Percentiles rank a stretch among this genome's conserved stretches.
phyloP scores from a whole-genome alignment of 345 rosid genomes.

The Acer negundo region DNA sequence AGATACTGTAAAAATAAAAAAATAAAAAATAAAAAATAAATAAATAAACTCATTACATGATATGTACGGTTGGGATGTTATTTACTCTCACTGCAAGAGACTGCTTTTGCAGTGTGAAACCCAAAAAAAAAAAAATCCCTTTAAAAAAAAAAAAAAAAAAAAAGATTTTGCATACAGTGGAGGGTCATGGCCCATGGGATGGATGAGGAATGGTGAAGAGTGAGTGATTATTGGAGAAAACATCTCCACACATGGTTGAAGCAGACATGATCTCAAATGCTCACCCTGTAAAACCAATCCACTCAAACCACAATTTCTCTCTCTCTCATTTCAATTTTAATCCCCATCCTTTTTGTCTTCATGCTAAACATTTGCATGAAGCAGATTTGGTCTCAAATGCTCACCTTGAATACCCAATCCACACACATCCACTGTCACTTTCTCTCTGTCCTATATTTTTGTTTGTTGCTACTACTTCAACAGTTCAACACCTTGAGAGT shows the following conservation, averaged over 20 bases:
- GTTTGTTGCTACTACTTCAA: background rate
- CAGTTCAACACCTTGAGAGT: background rate
- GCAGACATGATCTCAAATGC: constrained; percentile 5
- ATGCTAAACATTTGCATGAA: background rate
- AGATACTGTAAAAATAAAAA: too few species aligned
- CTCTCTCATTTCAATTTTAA: background rate
- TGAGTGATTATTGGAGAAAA: too few species aligned
- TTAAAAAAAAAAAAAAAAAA: too few species aligned
- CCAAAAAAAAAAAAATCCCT: too few species aligned
- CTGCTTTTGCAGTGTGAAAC: too few species aligned
- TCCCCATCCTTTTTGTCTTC: constrained; percentile 14
- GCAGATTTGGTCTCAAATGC: background rate
- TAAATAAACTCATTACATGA: too few species aligned
- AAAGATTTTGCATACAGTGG: background rate
- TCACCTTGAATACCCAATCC: background rate
- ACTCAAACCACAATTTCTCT: background rate
- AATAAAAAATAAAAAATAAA: too few species aligned
- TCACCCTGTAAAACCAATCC: constrained; percentile 34
- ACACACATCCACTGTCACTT: background rate
- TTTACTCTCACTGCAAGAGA: too few species aligned
- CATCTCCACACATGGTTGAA: constrained; percentile 2
- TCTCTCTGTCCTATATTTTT: background rate
- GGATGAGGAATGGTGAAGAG: too few species aligned
- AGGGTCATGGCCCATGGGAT: background rate
- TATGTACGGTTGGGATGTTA: too few species aligned